Evolutionary conservation across 176 grass and related monocot genomes (phyloP).

Genomic region (Oryza officinalis): DNA sequence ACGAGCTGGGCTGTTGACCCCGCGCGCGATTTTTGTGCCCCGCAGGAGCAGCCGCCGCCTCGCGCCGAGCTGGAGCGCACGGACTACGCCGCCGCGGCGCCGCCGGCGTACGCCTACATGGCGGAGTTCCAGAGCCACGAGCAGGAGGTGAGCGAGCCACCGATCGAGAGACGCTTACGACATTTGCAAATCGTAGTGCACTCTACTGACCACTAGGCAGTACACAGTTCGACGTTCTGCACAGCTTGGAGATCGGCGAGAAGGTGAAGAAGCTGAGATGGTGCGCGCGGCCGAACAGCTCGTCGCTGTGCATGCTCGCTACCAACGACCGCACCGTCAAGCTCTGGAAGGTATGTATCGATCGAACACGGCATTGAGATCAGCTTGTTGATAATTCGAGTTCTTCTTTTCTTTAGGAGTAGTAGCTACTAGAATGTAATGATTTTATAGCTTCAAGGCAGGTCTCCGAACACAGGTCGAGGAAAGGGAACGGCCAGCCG

Average conservation of each 20-base stretch:
- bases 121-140: conserved; percentile 69
- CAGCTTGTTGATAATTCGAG: background rate
- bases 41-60: background rate
- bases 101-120: conserved; percentile 48
- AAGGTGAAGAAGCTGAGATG: conserved; percentile 61
- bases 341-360: conserved; percentile 56
- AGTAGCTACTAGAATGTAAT: background rate
- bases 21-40: background rate
- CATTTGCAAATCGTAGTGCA: background rate
- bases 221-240: conserved; percentile 58
- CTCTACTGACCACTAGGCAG: background rate
- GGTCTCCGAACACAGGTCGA: conserved; percentile 30
- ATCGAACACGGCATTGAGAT: background rate
- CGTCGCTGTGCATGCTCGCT: conserved; percentile 50
- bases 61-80: conserved; percentile 37
- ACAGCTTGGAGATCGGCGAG: conserved; percentile 60
- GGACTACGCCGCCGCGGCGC: conserved; percentile 23
- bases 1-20: background rate
- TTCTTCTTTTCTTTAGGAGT: background rate
- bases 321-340: conserved; percentile 61
- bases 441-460: conserved; percentile 25
- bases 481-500: background rate
- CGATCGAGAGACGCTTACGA: background rate
- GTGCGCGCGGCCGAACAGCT: conserved; percentile 48
- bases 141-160: conserved; percentile 30